phyloP scores from a whole-genome alignment of 192 early-diverging fungal species.

The Coemansia biformis region DNA sequence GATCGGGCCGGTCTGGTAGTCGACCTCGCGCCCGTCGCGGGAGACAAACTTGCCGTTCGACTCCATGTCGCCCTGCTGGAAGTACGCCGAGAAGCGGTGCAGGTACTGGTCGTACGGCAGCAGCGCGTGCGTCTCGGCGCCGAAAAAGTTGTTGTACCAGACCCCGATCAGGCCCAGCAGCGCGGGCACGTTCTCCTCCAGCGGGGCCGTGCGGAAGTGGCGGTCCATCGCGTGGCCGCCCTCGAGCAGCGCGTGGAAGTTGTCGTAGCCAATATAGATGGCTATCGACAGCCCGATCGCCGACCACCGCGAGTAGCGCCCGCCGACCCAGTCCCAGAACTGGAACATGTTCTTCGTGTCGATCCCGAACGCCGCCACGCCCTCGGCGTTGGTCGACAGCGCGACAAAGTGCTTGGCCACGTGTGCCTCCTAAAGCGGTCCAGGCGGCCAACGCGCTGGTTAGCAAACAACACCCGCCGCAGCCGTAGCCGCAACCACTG shows the following conservation, averaged over 20 bases:
- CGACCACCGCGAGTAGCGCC: conserved; percentile 98
- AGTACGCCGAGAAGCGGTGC: conserved; percentile 96
- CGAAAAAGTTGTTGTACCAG: conserved; percentile 99
- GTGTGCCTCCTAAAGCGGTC: conserved; percentile 65
- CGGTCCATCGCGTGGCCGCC: conserved; percentile 97
- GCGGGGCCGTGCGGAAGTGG: conserved; percentile 85
- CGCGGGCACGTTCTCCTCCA: conserved; percentile 92
- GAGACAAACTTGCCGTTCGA: conserved; percentile 95
- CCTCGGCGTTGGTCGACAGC: conserved; percentile 89
- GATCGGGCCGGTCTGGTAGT: conserved; percentile 90
- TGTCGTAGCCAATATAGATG: conserved; percentile 90
- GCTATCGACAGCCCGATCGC: conserved; percentile 97
- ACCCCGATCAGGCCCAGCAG: conserved; percentile 83
- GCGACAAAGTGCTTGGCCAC: conserved; percentile 99
- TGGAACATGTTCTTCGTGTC: conserved; percentile 97
- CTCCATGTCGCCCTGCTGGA: conserved; percentile 99
- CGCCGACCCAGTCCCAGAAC: conserved; percentile 99
- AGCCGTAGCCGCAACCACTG: too few species aligned
- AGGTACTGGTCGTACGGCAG: conserved; percentile 99
- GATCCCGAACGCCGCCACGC: conserved; percentile 89
- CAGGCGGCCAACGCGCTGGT: too few species aligned
- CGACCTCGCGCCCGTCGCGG: conserved; percentile 70
- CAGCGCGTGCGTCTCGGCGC: conserved; percentile 87
- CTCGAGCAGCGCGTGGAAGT: conserved; percentile 83
- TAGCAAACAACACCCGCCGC: too few species aligned